A percentile compares a stretch with the other conserved stretches of the same genome.
Evolutionary conservation across 306 rosid genomes (phyloP).

Genomic region (Cucumis hystrix): DNA sequence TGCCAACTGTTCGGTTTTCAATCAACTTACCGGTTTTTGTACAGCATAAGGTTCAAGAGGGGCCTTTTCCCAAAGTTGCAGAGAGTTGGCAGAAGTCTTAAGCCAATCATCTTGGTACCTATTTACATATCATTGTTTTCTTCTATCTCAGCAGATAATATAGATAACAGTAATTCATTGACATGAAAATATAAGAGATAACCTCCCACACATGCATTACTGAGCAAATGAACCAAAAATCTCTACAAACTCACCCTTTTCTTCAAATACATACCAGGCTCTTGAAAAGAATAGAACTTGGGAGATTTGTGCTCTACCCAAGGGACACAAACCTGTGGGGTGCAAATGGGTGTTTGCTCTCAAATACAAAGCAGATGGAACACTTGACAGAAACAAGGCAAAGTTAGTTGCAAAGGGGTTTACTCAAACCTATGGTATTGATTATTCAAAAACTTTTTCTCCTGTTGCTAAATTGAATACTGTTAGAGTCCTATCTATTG

Average conservation of each 20-base stretch:
- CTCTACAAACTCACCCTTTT: neutral
- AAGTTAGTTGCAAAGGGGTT: too few species aligned
- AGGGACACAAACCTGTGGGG: too few species aligned
- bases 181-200: neutral
- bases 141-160: neutral
- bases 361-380: too few species aligned
- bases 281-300: too few species aligned
- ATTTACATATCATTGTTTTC: slow-evolving; percentile 9
- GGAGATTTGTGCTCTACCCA: too few species aligned
- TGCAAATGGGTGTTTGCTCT: too few species aligned
- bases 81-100: slow-evolving; percentile 67
- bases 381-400: too few species aligned
- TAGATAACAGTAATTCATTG: neutral
- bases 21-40: slow-evolving; percentile 69
- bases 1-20: slow-evolving; percentile 7
- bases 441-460: too few species aligned
- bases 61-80: slow-evolving; percentile 95
- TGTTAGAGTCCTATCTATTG: too few species aligned
- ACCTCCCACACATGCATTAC: neutral
- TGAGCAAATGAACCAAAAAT: neutral
- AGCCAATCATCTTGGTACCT: slow-evolving; percentile 99
- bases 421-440: too few species aligned
- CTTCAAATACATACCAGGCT: neutral
- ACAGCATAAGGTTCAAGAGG: slow-evolving; percentile 93
- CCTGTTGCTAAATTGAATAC: too few species aligned